Base-by-base conservation (phyloP, 495 filamentous ascomycete species). In the Talaromyces stipitatus region DNA sequence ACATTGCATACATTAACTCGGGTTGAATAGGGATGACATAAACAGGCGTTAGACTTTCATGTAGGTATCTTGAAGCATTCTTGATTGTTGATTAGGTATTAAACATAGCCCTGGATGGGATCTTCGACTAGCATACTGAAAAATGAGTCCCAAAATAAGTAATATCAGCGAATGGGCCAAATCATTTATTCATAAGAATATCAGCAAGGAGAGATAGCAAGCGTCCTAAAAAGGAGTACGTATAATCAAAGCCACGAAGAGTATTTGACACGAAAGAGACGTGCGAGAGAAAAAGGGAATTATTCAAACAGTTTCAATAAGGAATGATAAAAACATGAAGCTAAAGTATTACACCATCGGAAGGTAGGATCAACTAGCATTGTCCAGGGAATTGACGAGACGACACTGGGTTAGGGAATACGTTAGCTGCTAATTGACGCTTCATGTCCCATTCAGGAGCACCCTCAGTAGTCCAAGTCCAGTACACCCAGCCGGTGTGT, bases 381-480 rank as follows among this genome's bases (percentile, higher is more conserved):
- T 55, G 54, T 46, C 54, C 54, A 7, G 74, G 75, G 68, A 75
- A 79, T 51, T 76, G 63, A 55, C 82, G 68, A 54, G 67, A 64
- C 12, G 68, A 73, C 51, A 82, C 62, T n/a, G 85, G 83, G 60
- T 82, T 75, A 20, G 86, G 84, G 69, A 89, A 87, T 38, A 89
- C 54, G 0, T 82, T 84, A 27, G 67, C 76, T 4, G 67, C 74
- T 18, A 86, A 63, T 54, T 85, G 76, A 70, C 80, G 79, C 73
- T 84, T 75, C 79, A 95, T 85, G 65, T 92, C 83, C 91, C 91
- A 96, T 70, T 92, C 90, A 0, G 91, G 91, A 26, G 90, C 82
- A 36, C 80, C 85, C 61, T 95, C 88, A n/a, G 84, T 90, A 73
- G 90, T 92, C 82, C 88, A 91, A 5, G 83, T 84, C 88, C 88